Evolutionary conservation across 768 basidiomycete genomes (phyloP).

Genomic region (Xerocomellus intermedius): DNA sequence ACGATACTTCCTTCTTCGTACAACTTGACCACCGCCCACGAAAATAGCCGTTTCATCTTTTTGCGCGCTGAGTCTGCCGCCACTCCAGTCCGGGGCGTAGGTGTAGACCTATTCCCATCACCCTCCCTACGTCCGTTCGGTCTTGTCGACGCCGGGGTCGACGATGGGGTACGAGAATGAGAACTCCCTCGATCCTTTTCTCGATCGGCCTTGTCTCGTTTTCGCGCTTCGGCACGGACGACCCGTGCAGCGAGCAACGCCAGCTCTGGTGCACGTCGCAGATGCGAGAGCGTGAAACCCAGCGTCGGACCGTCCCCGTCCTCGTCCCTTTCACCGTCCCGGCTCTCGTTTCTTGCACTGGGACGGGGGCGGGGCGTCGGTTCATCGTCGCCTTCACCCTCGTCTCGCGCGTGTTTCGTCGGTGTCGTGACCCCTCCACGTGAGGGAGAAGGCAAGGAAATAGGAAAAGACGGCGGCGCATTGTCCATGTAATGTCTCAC

Average conservation of each 20-base stretch:
- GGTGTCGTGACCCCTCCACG: constrained; percentile 23
- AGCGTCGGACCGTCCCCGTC: constrained; percentile 8
- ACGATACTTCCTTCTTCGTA: constrained; percentile 73
- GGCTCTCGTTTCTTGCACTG: neutral
- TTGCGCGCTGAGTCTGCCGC: constrained; percentile 25
- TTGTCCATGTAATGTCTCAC: constrained; percentile 79
- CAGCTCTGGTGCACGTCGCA: constrained; percentile 76
- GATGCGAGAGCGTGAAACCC: constrained; percentile 72
- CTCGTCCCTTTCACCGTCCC: neutral
- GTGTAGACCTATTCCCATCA: neutral
- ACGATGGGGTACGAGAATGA: neutral
- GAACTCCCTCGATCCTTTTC: constrained; percentile 29
- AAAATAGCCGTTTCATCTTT: constrained; percentile 69
- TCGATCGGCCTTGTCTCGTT: constrained; percentile 49
- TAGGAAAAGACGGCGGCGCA: constrained; percentile 25
- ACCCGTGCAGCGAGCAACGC: constrained; percentile 62
- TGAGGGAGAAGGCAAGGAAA: neutral
- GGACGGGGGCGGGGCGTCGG: constrained; percentile 8
- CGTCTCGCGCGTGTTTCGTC: constrained; percentile 32
- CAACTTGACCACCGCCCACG: constrained; percentile 60
- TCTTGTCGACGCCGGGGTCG: neutral
- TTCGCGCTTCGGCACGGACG: constrained; percentile 57
- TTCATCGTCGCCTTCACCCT: constrained; percentile 5
- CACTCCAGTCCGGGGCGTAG: neutral
- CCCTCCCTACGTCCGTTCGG: neutral